Conservation (phyloP, 192 early-diverging fungal species). For the Entomortierella parvispora region DNA sequence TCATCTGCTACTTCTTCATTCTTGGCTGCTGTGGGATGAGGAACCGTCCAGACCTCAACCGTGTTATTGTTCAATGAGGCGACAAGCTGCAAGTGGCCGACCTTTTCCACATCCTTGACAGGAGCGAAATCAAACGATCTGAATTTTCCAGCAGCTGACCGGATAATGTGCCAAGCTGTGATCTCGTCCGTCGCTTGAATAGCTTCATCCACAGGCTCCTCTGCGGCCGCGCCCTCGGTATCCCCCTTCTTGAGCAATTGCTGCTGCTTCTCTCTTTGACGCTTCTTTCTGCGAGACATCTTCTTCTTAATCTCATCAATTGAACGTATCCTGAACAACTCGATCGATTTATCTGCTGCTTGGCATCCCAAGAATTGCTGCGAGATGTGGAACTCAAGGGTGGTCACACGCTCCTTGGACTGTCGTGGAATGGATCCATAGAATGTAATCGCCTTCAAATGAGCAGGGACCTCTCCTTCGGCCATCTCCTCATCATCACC, state of each 20-base stretch:
- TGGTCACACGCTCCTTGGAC: constrained; percentile 82
- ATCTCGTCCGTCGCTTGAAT: constrained; percentile 84
- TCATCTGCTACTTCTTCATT: constrained; percentile 73
- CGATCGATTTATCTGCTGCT: constrained; percentile 81
- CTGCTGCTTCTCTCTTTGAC: constrained; percentile 76
- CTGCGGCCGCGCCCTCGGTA: constrained; percentile 50
- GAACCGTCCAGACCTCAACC: constrained; percentile 81
- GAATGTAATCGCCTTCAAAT: constrained; percentile 75
- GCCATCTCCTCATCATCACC: constrained; percentile 51
- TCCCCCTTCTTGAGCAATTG: constrained; percentile 61
- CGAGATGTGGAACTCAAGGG: constrained; percentile 82
- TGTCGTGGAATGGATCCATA: constrained; percentile 84
- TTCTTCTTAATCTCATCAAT: constrained; percentile 88
- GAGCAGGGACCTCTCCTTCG: constrained; percentile 21
- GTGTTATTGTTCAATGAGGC: constrained; percentile 85
- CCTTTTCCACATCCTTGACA: constrained; percentile 58
- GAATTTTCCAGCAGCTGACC: constrained; percentile 77
- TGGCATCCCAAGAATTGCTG: constrained; percentile 83
- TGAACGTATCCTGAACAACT: constrained; percentile 84
- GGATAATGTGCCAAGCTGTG: constrained; percentile 73
- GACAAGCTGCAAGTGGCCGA: constrained; percentile 64
- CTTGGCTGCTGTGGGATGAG: constrained; percentile 64
- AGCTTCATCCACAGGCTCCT: constrained; percentile 56
- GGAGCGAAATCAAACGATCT: constrained; percentile 83
- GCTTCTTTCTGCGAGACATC: constrained; percentile 80